These are phyloP conservation scores for Xylogone sp. DNA, from an alignment of 2,329 filamentous ascomycete species.

Conservation along the genomic window DNA sequence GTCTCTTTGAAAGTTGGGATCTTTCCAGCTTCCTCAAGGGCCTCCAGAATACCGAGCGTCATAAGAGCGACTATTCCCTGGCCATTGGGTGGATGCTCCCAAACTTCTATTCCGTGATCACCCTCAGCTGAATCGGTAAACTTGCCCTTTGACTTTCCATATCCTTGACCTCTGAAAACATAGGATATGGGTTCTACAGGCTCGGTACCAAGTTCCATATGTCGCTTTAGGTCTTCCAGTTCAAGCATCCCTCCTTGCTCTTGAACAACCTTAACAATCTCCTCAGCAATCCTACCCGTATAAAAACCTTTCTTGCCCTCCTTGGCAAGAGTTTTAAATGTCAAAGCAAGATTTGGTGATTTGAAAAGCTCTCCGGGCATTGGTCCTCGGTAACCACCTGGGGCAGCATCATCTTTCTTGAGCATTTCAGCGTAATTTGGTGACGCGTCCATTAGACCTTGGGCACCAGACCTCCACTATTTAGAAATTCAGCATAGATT, in stretches of 20 bases:
- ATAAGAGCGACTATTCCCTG: slow-evolving; percentile 95
- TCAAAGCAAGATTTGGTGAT: slow-evolving; percentile 75
- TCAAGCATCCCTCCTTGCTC: slow-evolving; percentile 75
- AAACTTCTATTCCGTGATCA: slow-evolving; percentile 68
- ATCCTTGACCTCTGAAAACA: slow-evolving; percentile 66
- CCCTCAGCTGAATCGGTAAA: slow-evolving; percentile 34
- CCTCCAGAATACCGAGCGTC: slow-evolving; percentile 86
- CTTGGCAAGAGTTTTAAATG: slow-evolving; percentile 73
- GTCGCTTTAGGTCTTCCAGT: slow-evolving; percentile 75
- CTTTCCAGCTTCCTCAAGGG: slow-evolving; percentile 70
- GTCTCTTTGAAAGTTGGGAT: slow-evolving; percentile 66
- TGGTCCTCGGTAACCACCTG: slow-evolving; percentile 71
- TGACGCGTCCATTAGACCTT: slow-evolving; percentile 64
- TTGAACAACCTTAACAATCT: slow-evolving; percentile 72
- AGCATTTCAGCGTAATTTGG: slow-evolving; percentile 87
- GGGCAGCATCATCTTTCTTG: slow-evolving; percentile 66
- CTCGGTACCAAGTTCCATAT: slow-evolving; percentile 70
- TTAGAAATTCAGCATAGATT: slow-evolving; percentile 4
- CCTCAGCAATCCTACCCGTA: slow-evolving; percentile 75
- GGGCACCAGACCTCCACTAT: slow-evolving; percentile 70
- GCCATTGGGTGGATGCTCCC: slow-evolving; percentile 96
- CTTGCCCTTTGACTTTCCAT: slow-evolving; percentile 41
- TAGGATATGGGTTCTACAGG: slow-evolving; percentile 82
- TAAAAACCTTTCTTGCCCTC: slow-evolving; percentile 93
- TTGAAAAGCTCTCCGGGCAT: slow-evolving; percentile 82